Conservation (phyloP, 179 eudicot species). For the Dionaea muscipula region DNA sequence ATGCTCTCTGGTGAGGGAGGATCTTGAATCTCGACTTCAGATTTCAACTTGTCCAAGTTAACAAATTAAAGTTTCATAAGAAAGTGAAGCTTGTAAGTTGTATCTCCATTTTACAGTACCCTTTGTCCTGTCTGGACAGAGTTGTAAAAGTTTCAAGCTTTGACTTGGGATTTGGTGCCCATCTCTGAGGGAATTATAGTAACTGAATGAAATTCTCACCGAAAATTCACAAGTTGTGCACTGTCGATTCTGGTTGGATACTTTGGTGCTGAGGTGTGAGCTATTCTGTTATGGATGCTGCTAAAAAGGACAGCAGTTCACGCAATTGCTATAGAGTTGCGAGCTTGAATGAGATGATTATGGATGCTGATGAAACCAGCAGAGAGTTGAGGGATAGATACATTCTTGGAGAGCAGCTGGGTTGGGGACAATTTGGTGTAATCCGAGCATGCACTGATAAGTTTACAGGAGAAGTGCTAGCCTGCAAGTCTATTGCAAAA, state of each 20-base stretch:
- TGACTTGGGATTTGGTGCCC: slow-evolving; percentile 11
- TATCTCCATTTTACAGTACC: slow-evolving; percentile 19
- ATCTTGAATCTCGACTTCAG: slow-evolving; percentile 8
- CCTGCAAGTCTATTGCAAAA: slow-evolving; percentile 63
- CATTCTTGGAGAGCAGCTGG: slow-evolving; percentile 43
- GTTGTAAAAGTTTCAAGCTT: slow-evolving; percentile 10
- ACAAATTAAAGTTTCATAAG: slow-evolving; percentile 11
- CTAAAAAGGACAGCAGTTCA: slow-evolving; percentile 21
- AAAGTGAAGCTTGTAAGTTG: slow-evolving; percentile 11
- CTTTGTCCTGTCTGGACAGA: slow-evolving; percentile 6
- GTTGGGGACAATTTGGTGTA: slow-evolving; percentile 72
- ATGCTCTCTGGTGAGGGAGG: slow-evolving; percentile 7
- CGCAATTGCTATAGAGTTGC: slow-evolving; percentile 35
- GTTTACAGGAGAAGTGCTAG: slow-evolving; percentile 50
- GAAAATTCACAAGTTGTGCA: slow-evolving; percentile 7
- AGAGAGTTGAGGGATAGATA: slow-evolving; percentile 46
- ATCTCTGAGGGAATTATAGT: background rate
- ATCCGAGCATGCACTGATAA: slow-evolving; percentile 53
- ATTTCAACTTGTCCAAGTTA: slow-evolving; percentile 2
- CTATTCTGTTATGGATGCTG: slow-evolving; percentile 34
- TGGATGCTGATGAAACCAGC: slow-evolving; percentile 34
- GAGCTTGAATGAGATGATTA: slow-evolving; percentile 37
- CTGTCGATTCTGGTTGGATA: background rate
- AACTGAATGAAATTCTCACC: background rate
- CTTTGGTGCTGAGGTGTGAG: background rate